phyloP scores from a whole-genome alignment of 352 stramenopile genomes.

The Elongisporangium undulatum region DNA sequence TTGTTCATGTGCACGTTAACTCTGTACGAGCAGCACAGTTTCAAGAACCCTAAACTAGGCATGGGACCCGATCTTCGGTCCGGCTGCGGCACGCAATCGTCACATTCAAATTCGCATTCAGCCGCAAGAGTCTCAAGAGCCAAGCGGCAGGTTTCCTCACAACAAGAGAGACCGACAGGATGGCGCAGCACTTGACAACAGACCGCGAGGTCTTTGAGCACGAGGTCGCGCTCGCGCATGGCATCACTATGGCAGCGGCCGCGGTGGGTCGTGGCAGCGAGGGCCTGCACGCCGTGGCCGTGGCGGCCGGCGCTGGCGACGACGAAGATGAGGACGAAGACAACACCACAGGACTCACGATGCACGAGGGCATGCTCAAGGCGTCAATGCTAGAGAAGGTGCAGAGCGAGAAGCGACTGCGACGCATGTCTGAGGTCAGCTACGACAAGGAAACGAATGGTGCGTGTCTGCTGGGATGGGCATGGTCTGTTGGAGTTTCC shows the following conservation, averaged over 20 bases:
- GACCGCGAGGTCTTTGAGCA: neutral
- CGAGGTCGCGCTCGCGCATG: neutral
- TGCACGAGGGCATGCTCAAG: conserved; percentile 64
- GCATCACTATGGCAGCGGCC: neutral
- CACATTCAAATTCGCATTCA: neutral
- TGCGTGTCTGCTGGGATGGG: conserved; percentile 2
- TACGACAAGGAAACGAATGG: conserved; percentile 16
- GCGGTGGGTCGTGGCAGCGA: neutral
- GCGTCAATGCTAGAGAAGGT: conserved; percentile 75
- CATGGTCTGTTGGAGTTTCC: neutral
- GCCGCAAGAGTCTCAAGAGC: neutral
- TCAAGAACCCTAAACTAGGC: neutral
- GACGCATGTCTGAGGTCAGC: conserved; percentile 35
- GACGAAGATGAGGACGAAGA: conserved; percentile 26
- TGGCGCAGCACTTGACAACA: neutral
- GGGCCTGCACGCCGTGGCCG: neutral
- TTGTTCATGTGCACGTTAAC: neutral
- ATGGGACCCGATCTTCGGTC: neutral
- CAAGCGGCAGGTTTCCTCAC: neutral
- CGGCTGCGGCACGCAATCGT: too few species aligned
- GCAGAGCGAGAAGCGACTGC: conserved; percentile 65
- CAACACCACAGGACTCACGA: conserved; percentile 30
- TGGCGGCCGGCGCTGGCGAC: conserved; percentile 8
- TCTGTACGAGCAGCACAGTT: neutral
- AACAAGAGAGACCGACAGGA: neutral